Percentiles rank a stretch among this genome's conserved stretches.
Evolutionary conservation across 495 filamentous ascomycete species (phyloP).

Genomic region (Clohesyomyces aquaticus): DNA sequence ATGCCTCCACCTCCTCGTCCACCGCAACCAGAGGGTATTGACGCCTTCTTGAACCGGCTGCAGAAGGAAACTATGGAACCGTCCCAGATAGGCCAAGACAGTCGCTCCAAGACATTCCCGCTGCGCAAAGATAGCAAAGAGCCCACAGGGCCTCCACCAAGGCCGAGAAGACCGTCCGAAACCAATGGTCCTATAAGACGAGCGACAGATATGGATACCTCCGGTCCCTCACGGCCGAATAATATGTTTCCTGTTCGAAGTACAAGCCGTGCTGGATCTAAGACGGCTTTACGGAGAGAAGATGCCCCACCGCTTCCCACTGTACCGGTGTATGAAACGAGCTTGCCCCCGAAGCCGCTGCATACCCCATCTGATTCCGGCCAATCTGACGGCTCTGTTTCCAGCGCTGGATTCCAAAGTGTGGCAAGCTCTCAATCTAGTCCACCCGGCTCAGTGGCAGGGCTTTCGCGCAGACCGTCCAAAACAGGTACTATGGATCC

Average conservation of each 20-base stretch:
- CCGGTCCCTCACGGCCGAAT: background rate
- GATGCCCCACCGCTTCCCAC: constrained; percentile 49
- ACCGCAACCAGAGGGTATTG: constrained; percentile 38
- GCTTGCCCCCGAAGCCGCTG: constrained; percentile 55
- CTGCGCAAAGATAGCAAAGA: constrained; percentile 39
- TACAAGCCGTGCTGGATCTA: constrained; percentile 30
- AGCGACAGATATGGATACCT: constrained; percentile 9
- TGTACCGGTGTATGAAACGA: constrained; percentile 54
- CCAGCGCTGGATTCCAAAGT: constrained; percentile 62
- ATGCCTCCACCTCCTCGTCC: constrained; percentile 24
- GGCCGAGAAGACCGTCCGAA: constrained; percentile 30
- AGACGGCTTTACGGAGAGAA: constrained; percentile 6
- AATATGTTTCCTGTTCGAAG: constrained; percentile 27
- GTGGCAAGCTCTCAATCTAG: constrained; percentile 72
- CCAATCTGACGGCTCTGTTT: constrained; percentile 69
- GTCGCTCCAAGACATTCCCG: constrained; percentile 40
- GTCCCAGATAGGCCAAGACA: constrained; percentile 19
- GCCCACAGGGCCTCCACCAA: constrained; percentile 3
- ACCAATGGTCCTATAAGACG: constrained; percentile 17
- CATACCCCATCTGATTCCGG: constrained; percentile 69
- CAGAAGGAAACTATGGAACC: constrained; percentile 32
- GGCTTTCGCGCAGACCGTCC: constrained; percentile 29
- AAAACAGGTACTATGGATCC: constrained; percentile 13
- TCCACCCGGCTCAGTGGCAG: constrained; percentile 48
- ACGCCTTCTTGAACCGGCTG: constrained; percentile 42